These are phyloP conservation scores for Boletus sensibilis DNA, from an alignment of 768 basidiomycete species.

Conservation along the genomic window DNA sequence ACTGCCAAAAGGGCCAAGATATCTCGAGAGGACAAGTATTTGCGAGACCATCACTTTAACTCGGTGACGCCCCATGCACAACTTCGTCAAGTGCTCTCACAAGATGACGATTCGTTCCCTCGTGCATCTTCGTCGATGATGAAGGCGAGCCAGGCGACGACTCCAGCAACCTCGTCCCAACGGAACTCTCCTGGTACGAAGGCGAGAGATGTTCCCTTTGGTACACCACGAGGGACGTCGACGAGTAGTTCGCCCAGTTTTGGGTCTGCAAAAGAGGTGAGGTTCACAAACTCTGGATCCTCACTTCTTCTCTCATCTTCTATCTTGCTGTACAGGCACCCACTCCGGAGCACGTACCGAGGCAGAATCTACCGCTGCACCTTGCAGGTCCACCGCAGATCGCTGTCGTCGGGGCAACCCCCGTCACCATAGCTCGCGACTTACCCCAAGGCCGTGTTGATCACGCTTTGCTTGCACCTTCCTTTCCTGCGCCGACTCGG, in stretches of 20 bases:
- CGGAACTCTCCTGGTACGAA: constrained; percentile 24
- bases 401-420: constrained; percentile 32
- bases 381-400: constrained; percentile 29
- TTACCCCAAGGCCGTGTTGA: constrained; percentile 27
- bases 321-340: constrained; percentile 12
- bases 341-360: constrained; percentile 19
- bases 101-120: constrained; percentile 26
- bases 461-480: constrained; percentile 25
- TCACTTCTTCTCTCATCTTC: constrained; percentile 10
- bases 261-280: constrained; percentile 28
- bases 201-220: constrained; percentile 15
- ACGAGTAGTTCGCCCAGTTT: constrained; percentile 24
- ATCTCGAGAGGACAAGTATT: constrained; percentile 32
- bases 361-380: constrained; percentile 11
- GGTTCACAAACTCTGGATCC: not conserved
- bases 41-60: constrained; percentile 16
- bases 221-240: constrained; percentile 25
- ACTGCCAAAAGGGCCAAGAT: constrained; percentile 18
- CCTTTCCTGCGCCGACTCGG: constrained; percentile 29
- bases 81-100: constrained; percentile 34
- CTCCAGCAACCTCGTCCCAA: constrained; percentile 23
- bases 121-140: constrained; percentile 28
- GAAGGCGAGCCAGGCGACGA: constrained; percentile 25
- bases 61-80: constrained; percentile 27
- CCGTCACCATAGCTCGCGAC: constrained; percentile 16